A percentile compares a stretch with the other conserved stretches of the same genome.
Conservation (phyloP, 2,329 filamentous ascomycete species). For the Drechslerella stenobrocha region DNA sequence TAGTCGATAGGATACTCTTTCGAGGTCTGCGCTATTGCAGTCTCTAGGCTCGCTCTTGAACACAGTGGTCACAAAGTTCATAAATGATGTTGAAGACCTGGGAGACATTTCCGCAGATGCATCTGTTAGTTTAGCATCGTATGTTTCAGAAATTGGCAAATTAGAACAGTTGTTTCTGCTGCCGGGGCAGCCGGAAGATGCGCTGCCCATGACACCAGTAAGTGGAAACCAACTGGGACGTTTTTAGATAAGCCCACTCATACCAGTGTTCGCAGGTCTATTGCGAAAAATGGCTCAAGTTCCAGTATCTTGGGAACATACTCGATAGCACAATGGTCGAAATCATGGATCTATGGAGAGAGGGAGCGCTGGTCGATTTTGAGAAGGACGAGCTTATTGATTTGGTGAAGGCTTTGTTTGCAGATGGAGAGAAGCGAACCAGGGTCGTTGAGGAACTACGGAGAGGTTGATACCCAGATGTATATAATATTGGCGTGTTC, state of each 20-base stretch:
- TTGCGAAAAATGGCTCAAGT: conserved; percentile 52
- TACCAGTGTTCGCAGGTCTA: conserved; percentile 39
- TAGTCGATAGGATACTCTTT: conserved; percentile 44
- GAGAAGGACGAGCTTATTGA: conserved; percentile 51
- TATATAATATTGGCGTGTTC: too few relatives aligned
- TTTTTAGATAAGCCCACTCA: background rate
- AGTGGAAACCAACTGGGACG: background rate
- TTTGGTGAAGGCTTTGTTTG: conserved; percentile 52
- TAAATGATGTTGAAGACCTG: conserved; percentile 52
- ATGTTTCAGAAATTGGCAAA: conserved; percentile 47
- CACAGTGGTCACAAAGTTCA: conserved; percentile 50
- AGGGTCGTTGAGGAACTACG: conserved; percentile 51
- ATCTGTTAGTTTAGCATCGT: conserved; percentile 49
- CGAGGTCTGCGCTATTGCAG: conserved; percentile 50
- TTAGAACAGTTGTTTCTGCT: conserved; percentile 49
- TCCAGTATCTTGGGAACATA: conserved; percentile 51
- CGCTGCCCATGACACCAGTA: conserved; percentile 45
- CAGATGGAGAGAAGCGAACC: conserved; percentile 51
- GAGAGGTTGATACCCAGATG: conserved; percentile 20
- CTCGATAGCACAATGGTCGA: conserved; percentile 52
- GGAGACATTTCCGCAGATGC: conserved; percentile 52
- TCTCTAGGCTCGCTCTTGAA: conserved; percentile 51
- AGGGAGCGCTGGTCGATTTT: conserved; percentile 50
- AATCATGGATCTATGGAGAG: conserved; percentile 52
- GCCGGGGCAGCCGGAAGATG: conserved; percentile 24